phyloP scores from a whole-genome alignment of 2,329 filamentous ascomycete species.

The Orbilia brochopaga region DNA sequence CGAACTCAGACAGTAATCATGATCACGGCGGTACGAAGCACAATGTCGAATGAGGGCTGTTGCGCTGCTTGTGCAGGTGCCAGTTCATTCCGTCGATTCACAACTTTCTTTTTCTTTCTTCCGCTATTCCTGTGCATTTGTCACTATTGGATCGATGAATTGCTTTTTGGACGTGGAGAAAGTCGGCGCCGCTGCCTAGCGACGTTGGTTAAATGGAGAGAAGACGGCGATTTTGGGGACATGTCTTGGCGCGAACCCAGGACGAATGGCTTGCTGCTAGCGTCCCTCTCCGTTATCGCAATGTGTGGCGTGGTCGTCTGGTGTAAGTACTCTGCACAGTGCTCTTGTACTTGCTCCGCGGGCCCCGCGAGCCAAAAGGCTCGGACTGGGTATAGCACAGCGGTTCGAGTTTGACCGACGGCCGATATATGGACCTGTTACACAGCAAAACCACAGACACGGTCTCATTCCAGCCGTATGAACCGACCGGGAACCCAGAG shows the following conservation, averaged over 20 bases:
- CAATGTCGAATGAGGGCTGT: conserved; percentile 13
- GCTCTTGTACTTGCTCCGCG: conserved; percentile 5
- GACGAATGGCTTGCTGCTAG: conserved; percentile 9
- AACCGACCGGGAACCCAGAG: too few species aligned
- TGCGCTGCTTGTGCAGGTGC: not conserved
- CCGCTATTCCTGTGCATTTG: conserved; percentile 17
- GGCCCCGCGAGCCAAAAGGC: too few species aligned
- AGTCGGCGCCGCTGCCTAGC: conserved; percentile 37
- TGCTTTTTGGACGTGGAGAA: conserved; percentile 34
- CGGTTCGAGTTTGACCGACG: too few species aligned
- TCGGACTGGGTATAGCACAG: not conserved
- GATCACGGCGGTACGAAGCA: conserved; percentile 6
- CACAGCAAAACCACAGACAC: too few species aligned
- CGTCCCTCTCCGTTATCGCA: conserved; percentile 10
- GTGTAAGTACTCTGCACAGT: not conserved
- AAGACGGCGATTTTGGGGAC: conserved; percentile 39
- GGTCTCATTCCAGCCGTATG: too few species aligned
- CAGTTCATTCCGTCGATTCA: conserved; percentile 3
- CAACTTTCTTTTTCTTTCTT: conserved; percentile 33
- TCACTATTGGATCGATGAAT: conserved; percentile 27
- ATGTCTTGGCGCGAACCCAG: conserved; percentile 8
- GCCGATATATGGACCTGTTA: too few species aligned
- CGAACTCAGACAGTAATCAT: conserved; percentile 6
- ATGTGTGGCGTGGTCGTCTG: conserved; percentile 22
- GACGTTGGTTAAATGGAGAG: conserved; percentile 9